A percentile compares a stretch with the other conserved stretches of the same genome.
Evolutionary conservation across 345 rosid species (phyloP).

Genomic region (Bretschneidera sinensis): DNA sequence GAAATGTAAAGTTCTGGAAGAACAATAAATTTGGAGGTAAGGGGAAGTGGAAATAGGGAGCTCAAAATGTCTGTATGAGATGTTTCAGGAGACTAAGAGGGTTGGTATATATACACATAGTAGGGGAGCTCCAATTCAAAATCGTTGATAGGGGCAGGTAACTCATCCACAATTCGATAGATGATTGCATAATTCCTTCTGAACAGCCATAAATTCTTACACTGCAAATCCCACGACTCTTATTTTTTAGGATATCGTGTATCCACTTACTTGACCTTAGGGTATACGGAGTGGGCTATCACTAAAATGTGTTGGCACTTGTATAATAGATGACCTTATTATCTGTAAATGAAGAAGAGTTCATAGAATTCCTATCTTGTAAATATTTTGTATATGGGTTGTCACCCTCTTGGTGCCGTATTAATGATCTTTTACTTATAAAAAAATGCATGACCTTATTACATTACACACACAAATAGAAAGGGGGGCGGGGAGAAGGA

Average conservation of each 20-base stretch:
- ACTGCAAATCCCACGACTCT: background rate
- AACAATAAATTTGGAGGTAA: background rate
- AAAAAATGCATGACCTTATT: too few species aligned
- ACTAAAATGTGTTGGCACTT: background rate
- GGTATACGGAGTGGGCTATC: background rate
- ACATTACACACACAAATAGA: too few species aligned
- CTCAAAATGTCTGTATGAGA: background rate
- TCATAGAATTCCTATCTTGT: too few species aligned
- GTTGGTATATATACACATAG: background rate
- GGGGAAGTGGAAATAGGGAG: background rate
- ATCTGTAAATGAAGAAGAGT: too few species aligned
- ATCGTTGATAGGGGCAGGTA: background rate
- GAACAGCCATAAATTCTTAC: background rate
- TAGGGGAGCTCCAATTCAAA: background rate
- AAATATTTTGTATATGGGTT: too few species aligned
- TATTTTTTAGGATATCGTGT: too few species aligned
- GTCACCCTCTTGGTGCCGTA: too few species aligned
- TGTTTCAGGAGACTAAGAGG: background rate
- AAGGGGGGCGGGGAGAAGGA: too few species aligned
- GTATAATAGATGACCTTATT: too few species aligned
- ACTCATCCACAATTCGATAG: too few species aligned
- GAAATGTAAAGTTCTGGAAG: background rate
- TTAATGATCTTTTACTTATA: too few species aligned
- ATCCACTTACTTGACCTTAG: background rate
- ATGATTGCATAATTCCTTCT: background rate